These are phyloP conservation scores for Mycena chlorophos DNA, from an alignment of 768 basidiomycete genomes.

Conservation along the genomic window DNA sequence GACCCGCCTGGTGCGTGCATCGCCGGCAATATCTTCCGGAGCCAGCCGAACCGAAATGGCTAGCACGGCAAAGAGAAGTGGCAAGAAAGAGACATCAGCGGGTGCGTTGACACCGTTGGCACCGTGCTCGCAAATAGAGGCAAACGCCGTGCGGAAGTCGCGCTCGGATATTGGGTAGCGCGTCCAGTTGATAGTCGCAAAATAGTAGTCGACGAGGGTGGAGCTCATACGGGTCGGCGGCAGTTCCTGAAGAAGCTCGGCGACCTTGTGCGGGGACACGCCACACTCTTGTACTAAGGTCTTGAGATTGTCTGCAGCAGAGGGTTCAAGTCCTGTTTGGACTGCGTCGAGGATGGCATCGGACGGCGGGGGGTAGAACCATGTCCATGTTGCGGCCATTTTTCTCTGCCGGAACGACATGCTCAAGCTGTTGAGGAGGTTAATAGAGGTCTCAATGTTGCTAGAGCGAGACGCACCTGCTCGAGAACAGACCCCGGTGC, in stretches of 20 bases:
- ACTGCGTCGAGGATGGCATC: conserved; percentile 42
- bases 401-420: conserved; percentile 42
- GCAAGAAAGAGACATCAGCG: conserved; percentile 80
- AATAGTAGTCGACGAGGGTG: conserved; percentile 82
- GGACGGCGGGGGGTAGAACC: conserved; percentile 21
- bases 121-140: conserved; percentile 62
- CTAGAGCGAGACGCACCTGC: conserved; percentile 49
- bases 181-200: conserved; percentile 81
- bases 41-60: conserved; percentile 85
- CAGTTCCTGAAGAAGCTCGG: conserved; percentile 85
- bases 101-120: conserved; percentile 60
- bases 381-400: conserved; percentile 4
- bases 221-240: conserved; percentile 77
- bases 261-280: conserved; percentile 85
- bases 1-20: conserved; percentile 69
- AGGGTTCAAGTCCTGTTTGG: conserved; percentile 47
- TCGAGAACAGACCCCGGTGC: conserved; percentile 78
- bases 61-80: conserved; percentile 89
- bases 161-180: conserved; percentile 88
- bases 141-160: conserved; percentile 74
- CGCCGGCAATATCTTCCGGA: conserved; percentile 81
- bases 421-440: conserved; percentile 44
- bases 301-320: conserved; percentile 80
- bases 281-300: conserved; percentile 90
- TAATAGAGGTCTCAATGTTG: conserved; percentile 4